These are phyloP conservation scores for Eutrema yunnanense DNA, from an alignment of 345 rosid species.

Conservation along the genomic window DNA sequence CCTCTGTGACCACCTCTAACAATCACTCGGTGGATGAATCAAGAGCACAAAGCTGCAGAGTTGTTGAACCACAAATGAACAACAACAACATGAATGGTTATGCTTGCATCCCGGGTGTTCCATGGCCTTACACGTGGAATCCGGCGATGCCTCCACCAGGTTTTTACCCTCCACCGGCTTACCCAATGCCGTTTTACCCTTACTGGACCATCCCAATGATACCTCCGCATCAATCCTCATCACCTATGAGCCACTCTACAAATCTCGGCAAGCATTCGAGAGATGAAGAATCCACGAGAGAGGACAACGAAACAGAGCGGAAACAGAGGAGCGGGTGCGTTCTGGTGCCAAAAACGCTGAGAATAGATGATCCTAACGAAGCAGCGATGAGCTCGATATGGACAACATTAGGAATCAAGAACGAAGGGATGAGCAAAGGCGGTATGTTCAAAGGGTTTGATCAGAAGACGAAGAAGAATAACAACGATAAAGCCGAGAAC, in stretches of 20 bases:
- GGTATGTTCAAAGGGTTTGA: constrained; percentile 59
- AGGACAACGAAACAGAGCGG: constrained; percentile 18
- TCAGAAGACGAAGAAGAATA: constrained; percentile 42
- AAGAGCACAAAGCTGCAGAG: constrained; percentile 20
- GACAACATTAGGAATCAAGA: constrained; percentile 61
- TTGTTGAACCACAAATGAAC: constrained; percentile 24
- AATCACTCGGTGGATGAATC: constrained; percentile 22
- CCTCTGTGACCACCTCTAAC: constrained; percentile 42
- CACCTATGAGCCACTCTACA: constrained; percentile 35
- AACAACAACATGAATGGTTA: constrained; percentile 39
- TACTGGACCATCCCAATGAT: constrained; percentile 66
- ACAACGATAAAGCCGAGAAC: constrained; percentile 28
- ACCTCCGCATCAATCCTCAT: constrained; percentile 41
- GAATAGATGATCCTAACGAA: constrained; percentile 68
- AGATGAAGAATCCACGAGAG: constrained; percentile 38
- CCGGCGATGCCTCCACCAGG: constrained; percentile 48
- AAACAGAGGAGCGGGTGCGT: constrained; percentile 48
- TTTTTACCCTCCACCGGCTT: constrained; percentile 56
- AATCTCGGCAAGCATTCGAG: constrained; percentile 67
- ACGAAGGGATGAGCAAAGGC: constrained; percentile 42
- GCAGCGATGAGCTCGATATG: constrained; percentile 79
- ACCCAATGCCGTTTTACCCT: constrained; percentile 58
- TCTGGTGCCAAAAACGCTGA: constrained; percentile 61
- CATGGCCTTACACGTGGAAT: constrained; percentile 85
- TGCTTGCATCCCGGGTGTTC: constrained; percentile 56